Percentiles rank a stretch among this genome's conserved stretches.
phyloP scores from a whole-genome alignment of 768 basidiomycete genomes.

The Austroboletus eburneus region DNA sequence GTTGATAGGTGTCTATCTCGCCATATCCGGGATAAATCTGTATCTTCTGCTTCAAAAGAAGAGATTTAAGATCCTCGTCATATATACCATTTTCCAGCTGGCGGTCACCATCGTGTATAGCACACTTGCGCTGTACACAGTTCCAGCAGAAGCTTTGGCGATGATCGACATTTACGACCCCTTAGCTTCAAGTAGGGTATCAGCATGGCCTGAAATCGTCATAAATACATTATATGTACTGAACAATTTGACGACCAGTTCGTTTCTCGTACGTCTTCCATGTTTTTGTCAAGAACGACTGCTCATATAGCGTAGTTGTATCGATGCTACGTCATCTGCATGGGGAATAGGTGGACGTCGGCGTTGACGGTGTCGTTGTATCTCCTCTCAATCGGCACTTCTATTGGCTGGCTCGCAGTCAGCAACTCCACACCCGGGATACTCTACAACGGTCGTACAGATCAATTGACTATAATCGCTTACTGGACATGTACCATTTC shows the following conservation, averaged over 20 bases:
- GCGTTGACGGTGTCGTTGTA: conserved; percentile 8
- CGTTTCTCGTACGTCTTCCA: neutral
- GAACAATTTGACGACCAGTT: neutral
- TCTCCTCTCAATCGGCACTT: conserved; percentile 11
- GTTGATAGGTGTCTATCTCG: conserved; percentile 4
- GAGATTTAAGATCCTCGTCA: neutral
- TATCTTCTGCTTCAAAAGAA: neutral
- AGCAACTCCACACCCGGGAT: neutral
- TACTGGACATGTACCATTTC: conserved; percentile 13
- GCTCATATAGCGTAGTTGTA: too few relatives aligned
- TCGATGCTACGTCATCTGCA: too few relatives aligned
- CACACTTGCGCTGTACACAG: neutral
- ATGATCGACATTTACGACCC: neutral
- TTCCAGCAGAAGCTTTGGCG: neutral
- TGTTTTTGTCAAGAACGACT: too few relatives aligned
- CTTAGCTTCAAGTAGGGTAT: neutral
- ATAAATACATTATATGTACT: neutral
- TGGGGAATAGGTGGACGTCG: too few relatives aligned
- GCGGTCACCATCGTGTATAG: neutral
- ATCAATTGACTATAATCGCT: neutral
- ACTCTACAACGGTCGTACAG: neutral
- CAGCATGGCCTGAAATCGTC: neutral
- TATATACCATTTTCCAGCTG: neutral
- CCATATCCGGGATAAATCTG: neutral
- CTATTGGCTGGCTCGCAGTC: conserved; percentile 17